Evolutionary conservation across 2,329 filamentous ascomycete species (phyloP), one percentile per base, ranked within the genome.

Genomic region (Aureobasidium zeae): DNA sequence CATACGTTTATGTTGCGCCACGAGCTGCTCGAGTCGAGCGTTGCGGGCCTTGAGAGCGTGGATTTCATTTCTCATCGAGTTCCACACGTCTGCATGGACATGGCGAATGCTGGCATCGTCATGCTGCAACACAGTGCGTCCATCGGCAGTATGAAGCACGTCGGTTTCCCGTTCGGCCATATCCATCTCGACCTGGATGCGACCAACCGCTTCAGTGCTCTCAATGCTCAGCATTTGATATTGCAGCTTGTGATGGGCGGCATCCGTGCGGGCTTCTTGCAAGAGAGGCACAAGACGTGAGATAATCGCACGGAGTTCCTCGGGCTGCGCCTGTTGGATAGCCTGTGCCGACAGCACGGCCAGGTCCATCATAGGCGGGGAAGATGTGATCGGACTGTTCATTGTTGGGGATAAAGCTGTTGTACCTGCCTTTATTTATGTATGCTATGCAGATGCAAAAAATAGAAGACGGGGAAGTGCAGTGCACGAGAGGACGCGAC

Each of bases 131-230:
- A 71, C 28, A 13, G 48, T 46, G 29, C 54, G 55, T 45, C 74
- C 64, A 5, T 91, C 83, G 11, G 79, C 79, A 49, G 74, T 72
- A 48, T 87, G 82, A 20, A 95, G 68, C 10, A 88, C 84, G 49
- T 94, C 84, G 15, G 94, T 82, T 63, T 95, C 87, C 16, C 83
- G 76, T 49, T 86, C 77, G n/a, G 82, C 83, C 76, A 95, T 88
- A 51, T 91, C 84, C 55, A 94, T 83, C 63, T 95, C 89, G 4
- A 95, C 88, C 25, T 81, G 83, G 52, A 89, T 86, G 19, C 87
- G 79, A 63, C 93, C 88, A 8, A 86, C 77, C 21, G 87, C 82
- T 53, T 94, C 86, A 36, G 82, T 79, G 44, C 84, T 87, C 57
- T 94, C 86, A 51, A 95, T 79, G 39, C 77, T 79, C 20, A 94